Evolutionary conservation across 73 alveolate species (phyloP).

Genomic region (Tetrahymena elliotti): DNA sequence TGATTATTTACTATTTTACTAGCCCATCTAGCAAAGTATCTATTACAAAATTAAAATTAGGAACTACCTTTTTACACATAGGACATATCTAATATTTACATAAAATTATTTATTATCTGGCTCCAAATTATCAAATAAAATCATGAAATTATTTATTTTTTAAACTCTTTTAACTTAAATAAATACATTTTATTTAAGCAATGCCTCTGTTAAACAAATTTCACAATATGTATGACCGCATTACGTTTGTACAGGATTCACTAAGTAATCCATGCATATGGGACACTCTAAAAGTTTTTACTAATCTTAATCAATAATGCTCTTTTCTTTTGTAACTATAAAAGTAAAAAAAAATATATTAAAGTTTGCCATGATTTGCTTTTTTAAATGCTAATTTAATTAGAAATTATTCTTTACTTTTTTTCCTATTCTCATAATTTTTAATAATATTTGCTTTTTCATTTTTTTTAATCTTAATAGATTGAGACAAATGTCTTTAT

Average conservation of each 20-base stretch:
- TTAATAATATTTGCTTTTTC: neutral
- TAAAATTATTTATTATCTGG: neutral
- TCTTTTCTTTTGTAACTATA: neutral
- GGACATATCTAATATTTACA: neutral
- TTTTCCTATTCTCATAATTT: neutral
- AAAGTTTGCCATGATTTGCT: neutral
- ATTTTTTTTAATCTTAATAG: neutral
- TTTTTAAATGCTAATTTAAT: neutral
- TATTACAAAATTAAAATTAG: neutral
- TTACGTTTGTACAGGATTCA: neutral
- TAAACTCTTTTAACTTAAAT: neutral
- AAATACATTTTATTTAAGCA: neutral
- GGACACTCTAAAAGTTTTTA: neutral
- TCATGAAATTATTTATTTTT: too few species aligned
- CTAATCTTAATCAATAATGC: neutral
- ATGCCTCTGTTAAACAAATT: neutral
- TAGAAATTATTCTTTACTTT: neutral
- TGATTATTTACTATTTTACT: neutral
- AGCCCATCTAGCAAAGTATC: neutral
- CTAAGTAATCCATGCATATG: neutral
- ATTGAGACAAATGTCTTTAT: neutral
- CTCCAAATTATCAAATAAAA: too few species aligned
- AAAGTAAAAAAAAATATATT: neutral
- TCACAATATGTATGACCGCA: neutral
- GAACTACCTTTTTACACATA: neutral